Conservation (phyloP, 345 rosid genomes). For the Stellera chamaejasme region DNA sequence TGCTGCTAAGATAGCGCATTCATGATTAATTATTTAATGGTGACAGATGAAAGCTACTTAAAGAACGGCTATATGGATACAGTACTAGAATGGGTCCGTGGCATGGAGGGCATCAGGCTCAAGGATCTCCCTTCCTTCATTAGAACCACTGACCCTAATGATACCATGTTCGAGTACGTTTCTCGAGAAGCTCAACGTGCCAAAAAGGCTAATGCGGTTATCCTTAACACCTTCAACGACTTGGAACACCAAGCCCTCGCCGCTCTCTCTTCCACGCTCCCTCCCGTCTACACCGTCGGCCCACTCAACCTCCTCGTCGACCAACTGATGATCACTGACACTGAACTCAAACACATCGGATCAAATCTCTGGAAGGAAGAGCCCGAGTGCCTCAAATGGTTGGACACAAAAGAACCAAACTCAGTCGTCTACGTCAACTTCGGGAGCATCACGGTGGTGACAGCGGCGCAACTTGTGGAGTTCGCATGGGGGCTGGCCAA, state of each 20-base stretch:
- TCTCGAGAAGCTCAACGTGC: conserved; percentile 16
- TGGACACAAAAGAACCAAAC: conserved; percentile 28
- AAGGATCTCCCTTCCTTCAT: conserved; percentile 39
- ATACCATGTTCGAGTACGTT: conserved; percentile 13
- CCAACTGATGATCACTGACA: conserved; percentile 6
- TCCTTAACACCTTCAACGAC: conserved; percentile 39
- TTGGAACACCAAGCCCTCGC: conserved; percentile 29
- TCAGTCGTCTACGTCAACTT: conserved; percentile 58
- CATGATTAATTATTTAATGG: too few relatives aligned
- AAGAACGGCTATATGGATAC: conserved; percentile 46
- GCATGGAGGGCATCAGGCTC: conserved; percentile 30
- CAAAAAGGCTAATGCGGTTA: conserved; percentile 32
- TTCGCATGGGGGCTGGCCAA: conserved; percentile 65
- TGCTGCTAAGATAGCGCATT: background rate
- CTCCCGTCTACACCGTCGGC: conserved; percentile 38
- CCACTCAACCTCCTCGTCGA: conserved; percentile 32
- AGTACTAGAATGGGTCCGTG: conserved; percentile 36
- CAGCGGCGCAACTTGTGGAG: conserved; percentile 32
- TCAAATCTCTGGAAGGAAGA: conserved; percentile 59
- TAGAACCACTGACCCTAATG: conserved; percentile 32
- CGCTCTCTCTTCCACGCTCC: conserved; percentile 25
- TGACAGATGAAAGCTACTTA: conserved; percentile 34
- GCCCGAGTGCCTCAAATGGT: conserved; percentile 37
- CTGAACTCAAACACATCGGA: conserved; percentile 16
- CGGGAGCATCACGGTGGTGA: conserved; percentile 55